Percentiles rank a stretch among this genome's conserved stretches.
phyloP scores from a whole-genome alignment of 805 yeast genomes.

The Cyberlindnera japonica region DNA sequence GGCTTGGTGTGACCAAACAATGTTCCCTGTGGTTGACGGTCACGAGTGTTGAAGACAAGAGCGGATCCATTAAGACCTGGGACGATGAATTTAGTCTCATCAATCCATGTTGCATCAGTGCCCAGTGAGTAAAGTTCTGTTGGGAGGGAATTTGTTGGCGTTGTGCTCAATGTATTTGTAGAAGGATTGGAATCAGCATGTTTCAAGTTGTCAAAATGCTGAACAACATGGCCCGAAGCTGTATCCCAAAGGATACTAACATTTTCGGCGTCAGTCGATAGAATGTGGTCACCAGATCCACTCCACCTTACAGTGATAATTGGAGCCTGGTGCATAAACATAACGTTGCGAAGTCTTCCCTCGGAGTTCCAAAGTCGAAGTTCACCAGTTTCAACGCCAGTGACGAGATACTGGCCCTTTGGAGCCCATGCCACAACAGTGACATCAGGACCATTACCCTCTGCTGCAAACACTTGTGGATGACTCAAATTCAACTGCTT shows the following conservation, averaged over 20 bases:
- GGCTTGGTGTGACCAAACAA: constrained; percentile 64
- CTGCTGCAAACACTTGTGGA: constrained; percentile 28
- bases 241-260: constrained; percentile 66
- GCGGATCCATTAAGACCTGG: constrained; percentile 57
- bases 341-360: constrained; percentile 58
- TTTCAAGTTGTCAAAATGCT: constrained; percentile 37
- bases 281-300: constrained; percentile 45
- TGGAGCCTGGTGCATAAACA: constrained; percentile 51
- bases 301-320: constrained; percentile 62
- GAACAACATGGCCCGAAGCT: constrained; percentile 44
- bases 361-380: constrained; percentile 73
- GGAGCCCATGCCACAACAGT: constrained; percentile 59
- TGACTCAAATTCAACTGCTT: constrained; percentile 27
- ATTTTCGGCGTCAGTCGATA: constrained; percentile 58
- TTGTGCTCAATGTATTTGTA: too few relatives aligned
- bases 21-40: constrained; percentile 44
- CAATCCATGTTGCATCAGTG: constrained; percentile 71
- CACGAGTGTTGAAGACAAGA: constrained; percentile 49
- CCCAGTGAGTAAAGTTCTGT: constrained; percentile 34
- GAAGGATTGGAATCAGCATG: background rate
- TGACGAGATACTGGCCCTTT: constrained; percentile 55
- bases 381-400: constrained; percentile 69
- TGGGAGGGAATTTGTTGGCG: too few relatives aligned
- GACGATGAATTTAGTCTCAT: constrained; percentile 61
- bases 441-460: constrained; percentile 23